Conservation (phyloP, 805 yeast genomes). For the Candida sithepensis region DNA sequence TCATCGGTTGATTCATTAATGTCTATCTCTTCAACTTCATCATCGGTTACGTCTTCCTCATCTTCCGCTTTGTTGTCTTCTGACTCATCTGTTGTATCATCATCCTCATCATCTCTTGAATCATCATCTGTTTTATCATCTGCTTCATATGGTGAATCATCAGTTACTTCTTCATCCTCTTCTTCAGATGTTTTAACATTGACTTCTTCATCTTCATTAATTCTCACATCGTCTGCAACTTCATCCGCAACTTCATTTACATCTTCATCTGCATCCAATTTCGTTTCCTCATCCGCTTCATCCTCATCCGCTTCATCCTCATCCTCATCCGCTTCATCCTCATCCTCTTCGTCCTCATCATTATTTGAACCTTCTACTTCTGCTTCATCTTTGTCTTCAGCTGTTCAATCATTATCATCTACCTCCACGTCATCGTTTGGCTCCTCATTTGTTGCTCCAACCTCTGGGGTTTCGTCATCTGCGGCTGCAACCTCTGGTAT, state of each 20-base stretch:
- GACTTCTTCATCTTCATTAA: neutral
- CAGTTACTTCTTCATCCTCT: neutral
- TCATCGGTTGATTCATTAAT: neutral
- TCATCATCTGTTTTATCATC: too few species aligned
- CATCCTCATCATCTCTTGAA: neutral
- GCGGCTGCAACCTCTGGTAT: too few species aligned
- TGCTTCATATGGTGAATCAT: too few species aligned
- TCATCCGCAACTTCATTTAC: constrained; percentile 1
- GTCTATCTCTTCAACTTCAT: neutral
- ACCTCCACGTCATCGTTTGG: constrained; percentile 12
- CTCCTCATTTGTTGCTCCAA: neutral
- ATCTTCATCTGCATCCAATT: constrained; percentile 1
- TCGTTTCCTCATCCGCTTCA: neutral
- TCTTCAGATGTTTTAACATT: neutral
- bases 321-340: neutral
- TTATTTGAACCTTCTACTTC: constrained; percentile 1
- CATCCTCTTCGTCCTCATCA: neutral
- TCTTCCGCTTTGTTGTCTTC: constrained; percentile 4
- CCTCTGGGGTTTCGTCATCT: too few species aligned
- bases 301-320: neutral
- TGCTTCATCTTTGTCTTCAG: neutral
- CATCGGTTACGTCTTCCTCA: constrained; percentile 2
- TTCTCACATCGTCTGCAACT: neutral
- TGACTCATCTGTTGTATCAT: neutral
- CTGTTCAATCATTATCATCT: constrained; percentile 4